A percentile compares a stretch with the other conserved stretches of the same genome.
phyloP scores from a whole-genome alignment of 2,329 filamentous ascomycete genomes.

The Aspergillus glaucus region DNA sequence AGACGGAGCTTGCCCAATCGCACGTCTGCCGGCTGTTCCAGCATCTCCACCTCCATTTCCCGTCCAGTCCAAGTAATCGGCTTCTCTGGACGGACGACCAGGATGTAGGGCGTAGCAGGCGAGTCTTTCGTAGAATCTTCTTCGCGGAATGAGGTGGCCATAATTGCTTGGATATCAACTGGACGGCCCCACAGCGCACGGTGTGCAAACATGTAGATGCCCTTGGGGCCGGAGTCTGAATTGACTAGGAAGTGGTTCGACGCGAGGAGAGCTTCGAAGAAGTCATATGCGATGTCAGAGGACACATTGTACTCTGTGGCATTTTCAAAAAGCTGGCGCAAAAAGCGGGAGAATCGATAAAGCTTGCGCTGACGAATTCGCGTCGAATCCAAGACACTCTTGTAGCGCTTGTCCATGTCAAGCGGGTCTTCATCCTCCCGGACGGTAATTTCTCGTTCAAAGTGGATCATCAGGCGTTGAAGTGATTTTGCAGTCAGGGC shows the following conservation, averaged over 20 bases:
- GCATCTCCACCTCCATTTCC: constrained; percentile 62
- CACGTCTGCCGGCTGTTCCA: constrained; percentile 75
- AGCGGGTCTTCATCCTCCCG: constrained; percentile 74
- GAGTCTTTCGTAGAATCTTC: constrained; percentile 65
- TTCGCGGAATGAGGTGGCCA: constrained; percentile 70
- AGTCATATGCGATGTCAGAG: constrained; percentile 62
- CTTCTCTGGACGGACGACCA: constrained; percentile 78
- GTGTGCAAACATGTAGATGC: constrained; percentile 78
- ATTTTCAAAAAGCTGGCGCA: constrained; percentile 93
- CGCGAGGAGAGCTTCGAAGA: constrained; percentile 73
- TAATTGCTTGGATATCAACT: constrained; percentile 76
- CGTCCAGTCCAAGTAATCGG: constrained; percentile 75
- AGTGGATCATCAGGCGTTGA: constrained; percentile 78
- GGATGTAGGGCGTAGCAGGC: constrained; percentile 68
- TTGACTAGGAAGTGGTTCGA: constrained; percentile 85
- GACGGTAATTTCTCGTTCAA: constrained; percentile 81
- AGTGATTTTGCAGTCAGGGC: constrained; percentile 89
- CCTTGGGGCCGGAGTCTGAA: constrained; percentile 62
- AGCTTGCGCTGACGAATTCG: constrained; percentile 93
- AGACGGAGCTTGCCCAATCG: constrained; percentile 80
- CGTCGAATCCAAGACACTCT: constrained; percentile 89
- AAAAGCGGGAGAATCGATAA: constrained; percentile 84
- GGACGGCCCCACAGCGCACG: constrained; percentile 67
- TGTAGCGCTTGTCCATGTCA: constrained; percentile 97
- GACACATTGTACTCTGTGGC: constrained; percentile 87